phyloP scores from a whole-genome alignment of 768 basidiomycete species.

The Suillus decipiens region DNA sequence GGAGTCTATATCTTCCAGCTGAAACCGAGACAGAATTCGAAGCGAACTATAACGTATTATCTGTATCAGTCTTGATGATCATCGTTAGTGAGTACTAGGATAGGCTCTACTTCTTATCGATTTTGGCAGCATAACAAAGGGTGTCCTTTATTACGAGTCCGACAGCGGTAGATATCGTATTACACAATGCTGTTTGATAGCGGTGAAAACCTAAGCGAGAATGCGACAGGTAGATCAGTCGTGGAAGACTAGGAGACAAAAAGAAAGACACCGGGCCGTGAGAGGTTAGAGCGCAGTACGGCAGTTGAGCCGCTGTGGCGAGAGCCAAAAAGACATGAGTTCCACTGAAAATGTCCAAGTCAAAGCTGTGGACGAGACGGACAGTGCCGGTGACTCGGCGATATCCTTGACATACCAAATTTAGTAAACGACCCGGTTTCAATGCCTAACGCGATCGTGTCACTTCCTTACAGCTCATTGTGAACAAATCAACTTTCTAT shows the following conservation, averaged over 20 bases:
- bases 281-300: not conserved
- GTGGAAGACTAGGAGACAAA: not conserved
- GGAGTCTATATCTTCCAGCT: not conserved
- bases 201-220: not conserved
- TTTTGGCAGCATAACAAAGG: not conserved
- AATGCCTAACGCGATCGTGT: slow-evolving; percentile 7
- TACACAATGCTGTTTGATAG: not conserved
- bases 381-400: not conserved
- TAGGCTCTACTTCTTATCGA: not conserved
- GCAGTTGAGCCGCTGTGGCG: slow-evolving; percentile 4
- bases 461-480: slow-evolving; percentile 1
- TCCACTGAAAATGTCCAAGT: not conserved
- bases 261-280: slow-evolving; percentile 1
- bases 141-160: not conserved
- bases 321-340: not conserved
- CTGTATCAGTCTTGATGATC: slow-evolving; percentile 4
- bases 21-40: slow-evolving; percentile 1
- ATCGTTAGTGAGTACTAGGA: not conserved
- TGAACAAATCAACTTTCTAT: slow-evolving; percentile 6
- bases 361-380: not conserved
- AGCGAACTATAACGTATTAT: slow-evolving; percentile 1
- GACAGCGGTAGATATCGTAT: not conserved
- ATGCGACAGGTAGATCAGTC: not conserved
- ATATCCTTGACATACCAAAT: slow-evolving; percentile 2
- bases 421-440: slow-evolving; percentile 1